Conservation (phyloP, 2,329 filamentous ascomycete species). For the Trichoderma citrinoviride region DNA sequence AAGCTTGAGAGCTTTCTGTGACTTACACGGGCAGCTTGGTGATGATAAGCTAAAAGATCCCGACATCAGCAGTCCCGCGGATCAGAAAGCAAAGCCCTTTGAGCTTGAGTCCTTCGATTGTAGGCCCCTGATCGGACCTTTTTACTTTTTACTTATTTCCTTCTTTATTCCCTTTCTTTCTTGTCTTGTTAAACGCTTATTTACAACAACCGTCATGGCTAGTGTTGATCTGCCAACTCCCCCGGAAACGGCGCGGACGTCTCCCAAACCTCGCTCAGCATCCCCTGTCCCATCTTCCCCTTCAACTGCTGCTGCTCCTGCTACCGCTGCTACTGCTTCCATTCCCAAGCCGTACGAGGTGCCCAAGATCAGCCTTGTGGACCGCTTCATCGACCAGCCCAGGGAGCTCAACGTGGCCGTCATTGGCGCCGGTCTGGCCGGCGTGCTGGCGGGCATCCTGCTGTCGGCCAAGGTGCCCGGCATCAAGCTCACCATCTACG, state of each 20-base stretch:
- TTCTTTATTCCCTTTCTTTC: no score
- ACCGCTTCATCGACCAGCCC: constrained; percentile 38
- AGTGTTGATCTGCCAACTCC: constrained; percentile 16
- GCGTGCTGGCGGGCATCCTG: constrained; percentile 57
- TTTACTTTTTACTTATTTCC: no score
- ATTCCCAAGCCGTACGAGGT: constrained; percentile 16
- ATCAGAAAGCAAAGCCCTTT: neutral
- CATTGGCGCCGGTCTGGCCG: constrained; percentile 39
- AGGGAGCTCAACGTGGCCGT: constrained; percentile 36
- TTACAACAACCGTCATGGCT: constrained; percentile 6
- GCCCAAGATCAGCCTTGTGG: constrained; percentile 23
- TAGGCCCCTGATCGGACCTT: no score
- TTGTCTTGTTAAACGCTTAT: no score
- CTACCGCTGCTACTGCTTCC: neutral
- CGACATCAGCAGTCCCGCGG: neutral
- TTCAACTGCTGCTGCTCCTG: no score
- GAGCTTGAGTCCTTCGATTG: no score
- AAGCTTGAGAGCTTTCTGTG: no score
- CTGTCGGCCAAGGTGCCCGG: constrained; percentile 67
- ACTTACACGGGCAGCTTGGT: no score
- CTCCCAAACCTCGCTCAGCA: constrained; percentile 4
- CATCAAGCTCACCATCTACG: constrained; percentile 62
- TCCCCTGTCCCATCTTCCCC: neutral
- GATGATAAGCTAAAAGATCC: no score
- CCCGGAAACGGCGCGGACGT: constrained; percentile 8